Evolutionary conservation across 2,329 filamentous ascomycete genomes (phyloP).

Genomic region (Trichoderma citrinoviride): DNA sequence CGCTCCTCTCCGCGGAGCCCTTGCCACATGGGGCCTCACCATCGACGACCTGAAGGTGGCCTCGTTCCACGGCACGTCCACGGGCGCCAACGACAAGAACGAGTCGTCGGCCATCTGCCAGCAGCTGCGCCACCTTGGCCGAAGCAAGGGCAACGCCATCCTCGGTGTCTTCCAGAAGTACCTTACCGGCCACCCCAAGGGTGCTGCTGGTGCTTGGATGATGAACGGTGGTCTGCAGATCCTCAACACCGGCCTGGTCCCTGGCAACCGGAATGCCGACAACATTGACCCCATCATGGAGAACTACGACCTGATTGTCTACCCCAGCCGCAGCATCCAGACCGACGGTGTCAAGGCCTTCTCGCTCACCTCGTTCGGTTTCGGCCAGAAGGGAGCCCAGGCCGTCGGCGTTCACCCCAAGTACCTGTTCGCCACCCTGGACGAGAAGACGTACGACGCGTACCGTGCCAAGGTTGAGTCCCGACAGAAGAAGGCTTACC

Average conservation of each 20-base stretch:
- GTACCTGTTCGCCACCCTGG: conserved; percentile 93
- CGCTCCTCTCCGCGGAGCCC: conserved; percentile 88
- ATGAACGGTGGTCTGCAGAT: conserved; percentile 97
- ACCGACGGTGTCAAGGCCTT: conserved; percentile 98
- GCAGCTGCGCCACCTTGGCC: conserved; percentile 90
- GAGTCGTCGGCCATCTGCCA: conserved; percentile 97
- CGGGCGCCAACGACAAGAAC: conserved; percentile 99
- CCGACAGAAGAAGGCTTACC: conserved; percentile 97
- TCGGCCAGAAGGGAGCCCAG: conserved; percentile 98
- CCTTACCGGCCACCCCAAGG: conserved; percentile 97
- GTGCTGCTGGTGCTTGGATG: conserved; percentile 99
- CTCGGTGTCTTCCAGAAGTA: conserved; percentile 99
- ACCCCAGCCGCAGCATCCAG: conserved; percentile 91
- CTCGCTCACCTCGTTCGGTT: conserved; percentile 97
- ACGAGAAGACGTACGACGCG: conserved; percentile 73
- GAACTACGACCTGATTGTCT: conserved; percentile 96
- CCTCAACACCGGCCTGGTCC: conserved; percentile 88
- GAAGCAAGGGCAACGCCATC: conserved; percentile 93
- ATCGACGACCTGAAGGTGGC: conserved; percentile 94
- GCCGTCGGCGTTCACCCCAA: conserved; percentile 95
- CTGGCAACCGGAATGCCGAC: conserved; percentile 96
- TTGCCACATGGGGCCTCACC: conserved; percentile 97
- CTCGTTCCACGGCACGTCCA: conserved; percentile 98
- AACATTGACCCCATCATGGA: conserved; percentile 97
- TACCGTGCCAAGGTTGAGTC: conserved; percentile 89